Percentiles rank a stretch among this genome's conserved stretches.
Evolutionary conservation across 2,329 filamentous ascomycete species (phyloP).

Genomic region (Aspergillus fumigatiaffinis): DNA sequence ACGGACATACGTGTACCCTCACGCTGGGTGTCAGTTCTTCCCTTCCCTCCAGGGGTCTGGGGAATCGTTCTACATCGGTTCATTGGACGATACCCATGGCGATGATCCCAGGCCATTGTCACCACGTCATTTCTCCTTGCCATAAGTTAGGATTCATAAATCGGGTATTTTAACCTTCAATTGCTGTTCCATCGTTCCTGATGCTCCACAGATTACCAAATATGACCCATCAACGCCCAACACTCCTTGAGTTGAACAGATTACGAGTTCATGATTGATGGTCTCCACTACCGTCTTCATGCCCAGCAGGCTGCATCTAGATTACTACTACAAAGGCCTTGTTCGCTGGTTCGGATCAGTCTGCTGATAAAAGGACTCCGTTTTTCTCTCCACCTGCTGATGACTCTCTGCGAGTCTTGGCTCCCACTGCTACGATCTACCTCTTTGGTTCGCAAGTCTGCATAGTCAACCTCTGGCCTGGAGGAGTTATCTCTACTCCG

Average conservation of each 20-base stretch:
- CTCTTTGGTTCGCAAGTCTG: not conserved
- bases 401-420: conserved; percentile 15
- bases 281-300: not conserved
- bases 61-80: not conserved
- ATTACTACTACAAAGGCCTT: too few relatives aligned
- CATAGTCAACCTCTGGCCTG: not conserved
- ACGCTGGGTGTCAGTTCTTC: not conserved
- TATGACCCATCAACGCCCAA: not conserved
- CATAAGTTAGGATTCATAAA: not conserved
- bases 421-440: conserved; percentile 9
- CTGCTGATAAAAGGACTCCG: conserved; percentile 1
- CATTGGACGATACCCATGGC: not conserved
- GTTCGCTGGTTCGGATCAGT: not conserved
- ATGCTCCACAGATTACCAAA: not conserved
- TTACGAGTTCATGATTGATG: not conserved
- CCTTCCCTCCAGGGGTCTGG: not conserved
- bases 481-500: not conserved
- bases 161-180: not conserved
- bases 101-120: not conserved
- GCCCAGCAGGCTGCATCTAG: not conserved
- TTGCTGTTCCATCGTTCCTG: not conserved
- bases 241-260: not conserved
- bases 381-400: conserved; percentile 9
- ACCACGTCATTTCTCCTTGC: not conserved
- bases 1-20: not conserved